A percentile compares a stretch with the other conserved stretches of the same genome.
phyloP scores from a whole-genome alignment of 495 filamentous ascomycete genomes.

The Talaromyces proteolyticus region DNA sequence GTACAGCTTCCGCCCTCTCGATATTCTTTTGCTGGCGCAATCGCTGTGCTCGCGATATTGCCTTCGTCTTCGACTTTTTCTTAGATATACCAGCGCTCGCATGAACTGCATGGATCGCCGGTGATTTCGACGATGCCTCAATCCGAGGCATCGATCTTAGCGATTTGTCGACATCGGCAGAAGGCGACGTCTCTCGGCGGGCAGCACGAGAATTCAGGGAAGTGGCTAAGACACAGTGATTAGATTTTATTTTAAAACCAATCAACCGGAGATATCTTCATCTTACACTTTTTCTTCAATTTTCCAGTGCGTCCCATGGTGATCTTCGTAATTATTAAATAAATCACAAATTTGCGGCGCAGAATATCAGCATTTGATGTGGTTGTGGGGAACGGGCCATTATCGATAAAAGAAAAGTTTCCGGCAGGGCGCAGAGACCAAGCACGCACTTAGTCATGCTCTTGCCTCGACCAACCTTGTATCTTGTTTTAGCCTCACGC shows the following conservation, averaged over 20 bases:
- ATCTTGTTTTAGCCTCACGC: background rate
- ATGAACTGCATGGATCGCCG: conserved; percentile 54
- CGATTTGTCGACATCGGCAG: conserved; percentile 72
- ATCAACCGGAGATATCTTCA: conserved; percentile 8
- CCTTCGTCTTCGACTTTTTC: conserved; percentile 56
- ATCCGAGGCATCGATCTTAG: conserved; percentile 56
- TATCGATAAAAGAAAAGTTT: conserved; percentile 41
- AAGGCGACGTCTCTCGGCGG: conserved; percentile 63
- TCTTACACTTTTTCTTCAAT: conserved; percentile 31
- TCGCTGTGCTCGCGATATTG: conserved; percentile 57
- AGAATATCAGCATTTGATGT: too few species aligned
- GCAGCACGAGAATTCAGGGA: conserved; percentile 66
- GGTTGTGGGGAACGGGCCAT: conserved; percentile 1
- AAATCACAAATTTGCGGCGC: too few species aligned
- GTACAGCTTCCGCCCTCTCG: conserved; percentile 64
- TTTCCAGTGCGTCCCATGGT: conserved; percentile 46
- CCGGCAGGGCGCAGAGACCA: conserved; percentile 21
- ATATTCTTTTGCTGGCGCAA: conserved; percentile 64
- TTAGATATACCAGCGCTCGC: conserved; percentile 59
- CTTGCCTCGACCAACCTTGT: too few species aligned
- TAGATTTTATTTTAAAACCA: background rate
- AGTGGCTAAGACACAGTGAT: conserved; percentile 19
- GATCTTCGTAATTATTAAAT: conserved; percentile 1
- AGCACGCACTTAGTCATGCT: too few species aligned
- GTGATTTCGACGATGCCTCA: conserved; percentile 38